phyloP scores from a whole-genome alignment of 2,329 filamentous ascomycete genomes.

The Magnaporthiopsis incrustans region DNA sequence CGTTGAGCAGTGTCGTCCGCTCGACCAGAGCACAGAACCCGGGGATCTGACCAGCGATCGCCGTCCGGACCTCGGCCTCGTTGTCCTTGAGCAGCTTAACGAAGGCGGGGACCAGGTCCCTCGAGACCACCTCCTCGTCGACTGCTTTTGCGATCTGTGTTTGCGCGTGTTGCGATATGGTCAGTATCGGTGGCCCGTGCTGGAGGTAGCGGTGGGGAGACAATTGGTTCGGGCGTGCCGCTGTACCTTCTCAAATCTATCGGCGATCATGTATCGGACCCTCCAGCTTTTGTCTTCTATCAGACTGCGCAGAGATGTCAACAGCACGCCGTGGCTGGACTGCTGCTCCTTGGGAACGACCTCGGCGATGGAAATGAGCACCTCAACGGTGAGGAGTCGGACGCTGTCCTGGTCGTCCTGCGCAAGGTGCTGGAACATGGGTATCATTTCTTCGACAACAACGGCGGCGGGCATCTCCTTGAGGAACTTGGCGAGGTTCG shows the following conservation, averaged over 20 bases:
- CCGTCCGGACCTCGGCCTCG: conserved; percentile 93
- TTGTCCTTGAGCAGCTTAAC: conserved; percentile 97
- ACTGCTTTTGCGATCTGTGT: conserved; percentile 91
- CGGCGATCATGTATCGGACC: conserved; percentile 98
- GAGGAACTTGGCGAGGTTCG: conserved; percentile 93
- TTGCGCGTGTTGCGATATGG: neutral
- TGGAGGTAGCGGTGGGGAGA: neutral
- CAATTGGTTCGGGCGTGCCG: neutral
- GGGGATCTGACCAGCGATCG: conserved; percentile 94
- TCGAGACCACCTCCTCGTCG: conserved; percentile 88
- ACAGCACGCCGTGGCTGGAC: conserved; percentile 84
- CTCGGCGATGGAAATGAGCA: conserved; percentile 92
- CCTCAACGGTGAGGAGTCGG: conserved; percentile 87
- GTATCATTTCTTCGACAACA: conserved; percentile 98
- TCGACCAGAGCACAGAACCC: conserved; percentile 92
- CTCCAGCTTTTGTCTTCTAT: conserved; percentile 99
- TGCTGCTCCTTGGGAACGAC: conserved; percentile 98
- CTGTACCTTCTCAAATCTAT: conserved; percentile 88
- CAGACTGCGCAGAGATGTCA: conserved; percentile 82
- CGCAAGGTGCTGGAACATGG: conserved; percentile 93
- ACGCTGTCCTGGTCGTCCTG: conserved; percentile 98
- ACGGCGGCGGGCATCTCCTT: conserved; percentile 90
- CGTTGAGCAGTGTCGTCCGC: conserved; percentile 77
- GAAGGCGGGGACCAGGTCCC: conserved; percentile 92
- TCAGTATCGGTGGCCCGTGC: neutral